A percentile compares a stretch with the other conserved stretches of the same genome.
phyloP scores from a whole-genome alignment of 164 flowering plant species.

The Euptelea pleiosperma region DNA sequence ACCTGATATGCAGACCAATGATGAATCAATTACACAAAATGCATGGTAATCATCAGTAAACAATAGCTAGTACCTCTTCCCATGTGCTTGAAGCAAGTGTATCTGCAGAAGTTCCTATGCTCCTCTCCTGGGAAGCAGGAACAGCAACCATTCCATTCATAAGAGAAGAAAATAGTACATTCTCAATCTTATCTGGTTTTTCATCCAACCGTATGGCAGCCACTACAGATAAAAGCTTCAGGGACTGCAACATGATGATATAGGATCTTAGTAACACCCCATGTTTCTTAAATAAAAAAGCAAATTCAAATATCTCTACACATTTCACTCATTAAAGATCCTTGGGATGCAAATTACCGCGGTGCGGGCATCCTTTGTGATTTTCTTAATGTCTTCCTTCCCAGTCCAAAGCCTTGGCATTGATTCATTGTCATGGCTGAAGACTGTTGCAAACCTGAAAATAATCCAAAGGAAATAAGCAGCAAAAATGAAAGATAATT shows the following conservation, averaged over 20 bases:
- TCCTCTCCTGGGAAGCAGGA: conserved; percentile 25
- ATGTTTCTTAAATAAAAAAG: background rate
- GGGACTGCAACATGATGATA: conserved; percentile 38
- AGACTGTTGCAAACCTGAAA: conserved; percentile 59
- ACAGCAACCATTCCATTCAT: conserved; percentile 31
- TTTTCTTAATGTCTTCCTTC: conserved; percentile 63
- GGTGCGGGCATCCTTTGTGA: conserved; percentile 59
- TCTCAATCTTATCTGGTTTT: conserved; percentile 49
- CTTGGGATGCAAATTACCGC: conserved; percentile 35
- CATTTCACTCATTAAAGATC: background rate
- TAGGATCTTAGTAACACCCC: background rate
- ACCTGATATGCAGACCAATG: conserved; percentile 33
- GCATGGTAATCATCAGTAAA: background rate
- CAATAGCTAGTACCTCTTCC: conserved; percentile 54
- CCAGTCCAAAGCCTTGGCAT: conserved; percentile 88
- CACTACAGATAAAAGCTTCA: conserved; percentile 57
- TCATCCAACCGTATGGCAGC: conserved; percentile 67
- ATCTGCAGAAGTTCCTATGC: conserved; percentile 33
- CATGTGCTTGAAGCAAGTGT: conserved; percentile 79
- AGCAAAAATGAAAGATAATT: background rate
- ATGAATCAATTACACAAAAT: background rate
- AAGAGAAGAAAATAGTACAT: conserved; percentile 37
- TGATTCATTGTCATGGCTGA: conserved; percentile 63
- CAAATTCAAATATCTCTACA: background rate
- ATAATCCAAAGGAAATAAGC: background rate